A percentile compares a stretch with the other conserved stretches of the same genome.
Conservation (phyloP, 129 eudicot genomes). For the Ambrosia trifida region DNA sequence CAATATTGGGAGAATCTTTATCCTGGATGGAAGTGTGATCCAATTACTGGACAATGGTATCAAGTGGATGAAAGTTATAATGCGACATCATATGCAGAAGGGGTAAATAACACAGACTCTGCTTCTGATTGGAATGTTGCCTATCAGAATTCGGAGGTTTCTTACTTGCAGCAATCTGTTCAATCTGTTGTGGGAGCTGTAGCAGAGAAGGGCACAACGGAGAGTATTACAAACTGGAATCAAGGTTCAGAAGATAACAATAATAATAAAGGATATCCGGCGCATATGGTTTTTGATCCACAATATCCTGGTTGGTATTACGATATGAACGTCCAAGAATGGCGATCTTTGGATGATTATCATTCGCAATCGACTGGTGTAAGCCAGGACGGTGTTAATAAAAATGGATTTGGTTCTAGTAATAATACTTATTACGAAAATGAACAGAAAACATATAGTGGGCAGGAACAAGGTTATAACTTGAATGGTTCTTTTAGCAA, state of each 20-base stretch:
- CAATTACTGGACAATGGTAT: conserved; percentile 75
- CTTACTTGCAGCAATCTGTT: conserved; percentile 71
- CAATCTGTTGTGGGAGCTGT: conserved; percentile 55
- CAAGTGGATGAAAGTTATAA: conserved; percentile 50
- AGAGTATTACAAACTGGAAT: conserved; percentile 65
- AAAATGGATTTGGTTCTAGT: conserved; percentile 45
- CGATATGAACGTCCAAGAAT: conserved; percentile 70
- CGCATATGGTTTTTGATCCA: conserved; percentile 86
- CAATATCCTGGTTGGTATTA: conserved; percentile 97
- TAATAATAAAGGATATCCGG: conserved; percentile 62
- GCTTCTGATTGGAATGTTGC: conserved; percentile 42
- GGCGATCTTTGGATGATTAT: conserved; percentile 73
- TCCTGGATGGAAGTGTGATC: conserved; percentile 93
- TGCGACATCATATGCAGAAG: conserved; percentile 38
- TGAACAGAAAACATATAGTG: conserved; percentile 33
- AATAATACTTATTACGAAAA: conserved; percentile 38
- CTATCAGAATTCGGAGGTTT: conserved; percentile 50
- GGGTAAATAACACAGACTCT: conserved; percentile 32
- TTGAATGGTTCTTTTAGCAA: conserved; percentile 44
- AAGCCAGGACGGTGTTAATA: conserved; percentile 43
- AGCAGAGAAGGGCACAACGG: conserved; percentile 60
- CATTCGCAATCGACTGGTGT: conserved; percentile 42
- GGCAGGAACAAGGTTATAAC: conserved; percentile 45
- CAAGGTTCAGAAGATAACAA: conserved; percentile 49
- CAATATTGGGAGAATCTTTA: conserved; percentile 76